These are phyloP conservation scores for Stephania cephalantha DNA, from an alignment of 164 flowering plant genomes.

Conservation along the genomic window DNA sequence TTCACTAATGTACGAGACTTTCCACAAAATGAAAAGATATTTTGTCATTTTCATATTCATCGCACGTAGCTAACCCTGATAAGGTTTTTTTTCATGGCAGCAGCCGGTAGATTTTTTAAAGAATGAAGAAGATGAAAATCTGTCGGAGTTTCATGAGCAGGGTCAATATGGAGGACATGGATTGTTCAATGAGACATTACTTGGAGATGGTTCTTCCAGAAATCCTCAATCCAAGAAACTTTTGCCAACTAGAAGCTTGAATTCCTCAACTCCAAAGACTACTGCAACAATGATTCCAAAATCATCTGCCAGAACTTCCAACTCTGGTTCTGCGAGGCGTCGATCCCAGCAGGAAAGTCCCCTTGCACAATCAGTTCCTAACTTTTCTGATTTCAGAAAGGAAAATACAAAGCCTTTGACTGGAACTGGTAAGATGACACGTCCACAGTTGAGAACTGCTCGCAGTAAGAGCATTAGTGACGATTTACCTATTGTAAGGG, in stretches of 20 bases:
- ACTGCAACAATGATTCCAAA: slow-evolving; percentile 42
- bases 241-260: slow-evolving; percentile 37
- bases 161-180: slow-evolving; percentile 34
- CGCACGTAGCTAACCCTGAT: slow-evolving; percentile 15
- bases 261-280: slow-evolving; percentile 63
- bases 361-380: slow-evolving; percentile 91
- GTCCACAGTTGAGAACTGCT: slow-evolving; percentile 48
- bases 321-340: slow-evolving; percentile 47
- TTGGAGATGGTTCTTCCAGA: slow-evolving; percentile 42
- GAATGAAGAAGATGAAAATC: slow-evolving; percentile 62
- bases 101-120: slow-evolving; percentile 43
- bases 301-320: slow-evolving; percentile 48
- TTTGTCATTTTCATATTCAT: slow-evolving; percentile 1
- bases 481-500: slow-evolving; percentile 43
- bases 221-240: slow-evolving; percentile 48
- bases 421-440: slow-evolving; percentile 47
- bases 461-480: slow-evolving; percentile 71
- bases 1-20: not conserved
- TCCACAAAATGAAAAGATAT: not conserved
- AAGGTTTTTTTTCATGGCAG: slow-evolving; percentile 29
- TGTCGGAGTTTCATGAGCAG: slow-evolving; percentile 37
- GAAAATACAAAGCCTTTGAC: slow-evolving; percentile 79
- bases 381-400: slow-evolving; percentile 79
- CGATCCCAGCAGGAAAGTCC: slow-evolving; percentile 60
- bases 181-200: slow-evolving; percentile 28